Percentiles rank a stretch among this genome's conserved stretches.
Evolutionary conservation across 768 basidiomycete species (phyloP).

Genomic region (Gyrodon lividus): DNA sequence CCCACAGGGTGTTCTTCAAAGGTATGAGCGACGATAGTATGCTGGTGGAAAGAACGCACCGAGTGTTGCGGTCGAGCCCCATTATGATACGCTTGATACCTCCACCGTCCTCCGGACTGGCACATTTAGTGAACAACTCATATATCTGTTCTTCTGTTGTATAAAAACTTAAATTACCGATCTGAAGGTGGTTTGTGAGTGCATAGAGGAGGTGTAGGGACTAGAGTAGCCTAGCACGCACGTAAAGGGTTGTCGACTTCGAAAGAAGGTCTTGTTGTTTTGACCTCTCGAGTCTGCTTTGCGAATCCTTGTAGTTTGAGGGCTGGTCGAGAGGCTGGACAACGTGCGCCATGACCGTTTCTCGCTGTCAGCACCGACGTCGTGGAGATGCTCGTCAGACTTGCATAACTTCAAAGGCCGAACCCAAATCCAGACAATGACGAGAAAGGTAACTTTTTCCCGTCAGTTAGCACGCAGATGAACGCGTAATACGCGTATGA

Average conservation of each 20-base stretch:
- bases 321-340: constrained; percentile 86
- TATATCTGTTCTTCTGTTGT: constrained; percentile 97
- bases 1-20: constrained; percentile 78
- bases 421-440: not conserved
- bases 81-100: constrained; percentile 94
- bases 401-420: not conserved
- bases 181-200: constrained; percentile 40
- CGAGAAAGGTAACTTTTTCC: constrained; percentile 29
- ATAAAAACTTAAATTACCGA: constrained; percentile 92
- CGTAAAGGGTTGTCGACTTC: constrained; percentile 89
- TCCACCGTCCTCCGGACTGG: constrained; percentile 81
- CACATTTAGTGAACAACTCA: constrained; percentile 89
- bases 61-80: constrained; percentile 88
- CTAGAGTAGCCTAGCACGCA: constrained; percentile 44
- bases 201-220: constrained; percentile 17
- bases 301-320: constrained; percentile 96
- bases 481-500: constrained; percentile 28
- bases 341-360: constrained; percentile 75
- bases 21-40: constrained; percentile 6
- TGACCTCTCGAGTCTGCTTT: constrained; percentile 74
- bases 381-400: not conserved
- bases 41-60: constrained; percentile 43
- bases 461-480: constrained; percentile 17
- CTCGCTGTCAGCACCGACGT: not conserved
- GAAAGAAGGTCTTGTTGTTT: constrained; percentile 78